Evolutionary conservation across 2,329 filamentous ascomycete genomes (phyloP).

Genomic region (Dryadomyces sulphureus): DNA sequence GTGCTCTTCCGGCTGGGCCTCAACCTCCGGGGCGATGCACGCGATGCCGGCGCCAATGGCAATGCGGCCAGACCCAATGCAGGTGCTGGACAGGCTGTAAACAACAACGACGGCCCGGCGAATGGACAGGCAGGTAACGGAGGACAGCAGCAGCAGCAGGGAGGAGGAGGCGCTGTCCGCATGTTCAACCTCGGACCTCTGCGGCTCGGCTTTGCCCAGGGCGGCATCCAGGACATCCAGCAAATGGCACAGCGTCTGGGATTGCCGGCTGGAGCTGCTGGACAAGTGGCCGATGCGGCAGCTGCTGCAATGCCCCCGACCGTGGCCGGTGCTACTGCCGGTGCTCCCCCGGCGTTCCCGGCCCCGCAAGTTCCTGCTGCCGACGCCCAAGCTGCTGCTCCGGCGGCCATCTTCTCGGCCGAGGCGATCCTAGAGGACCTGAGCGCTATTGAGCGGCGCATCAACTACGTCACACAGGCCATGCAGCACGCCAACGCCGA

Average conservation of each 20-base stretch:
- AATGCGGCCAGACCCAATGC: neutral
- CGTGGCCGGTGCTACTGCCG: neutral
- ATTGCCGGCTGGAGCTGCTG: slow-evolving; percentile 20
- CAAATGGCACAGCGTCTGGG: slow-evolving; percentile 53
- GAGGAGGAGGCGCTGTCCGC: slow-evolving; percentile 11
- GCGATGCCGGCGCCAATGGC: slow-evolving; percentile 10
- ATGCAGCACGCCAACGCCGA: neutral
- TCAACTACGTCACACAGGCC: neutral
- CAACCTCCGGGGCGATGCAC: slow-evolving; percentile 14
- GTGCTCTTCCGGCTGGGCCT: slow-evolving; percentile 19
- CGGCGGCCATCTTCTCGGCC: too few species aligned
- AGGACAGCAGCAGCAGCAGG: neutral
- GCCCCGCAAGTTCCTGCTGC: neutral
- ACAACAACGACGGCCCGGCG: neutral
- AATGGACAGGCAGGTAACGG: neutral
- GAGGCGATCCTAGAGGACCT: neutral
- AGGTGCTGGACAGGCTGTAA: neutral
- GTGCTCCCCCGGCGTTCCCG: neutral
- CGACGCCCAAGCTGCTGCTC: neutral
- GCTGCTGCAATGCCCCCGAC: neutral
- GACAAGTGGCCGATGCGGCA: neutral
- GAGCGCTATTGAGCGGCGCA: neutral
- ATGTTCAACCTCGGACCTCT: slow-evolving; percentile 50
- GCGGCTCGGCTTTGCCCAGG: slow-evolving; percentile 63
- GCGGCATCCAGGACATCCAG: slow-evolving; percentile 43